Percentiles rank a stretch among this genome's conserved stretches.
phyloP scores from a whole-genome alignment of 305 asterid genomes.

The Plantago coronopus region DNA sequence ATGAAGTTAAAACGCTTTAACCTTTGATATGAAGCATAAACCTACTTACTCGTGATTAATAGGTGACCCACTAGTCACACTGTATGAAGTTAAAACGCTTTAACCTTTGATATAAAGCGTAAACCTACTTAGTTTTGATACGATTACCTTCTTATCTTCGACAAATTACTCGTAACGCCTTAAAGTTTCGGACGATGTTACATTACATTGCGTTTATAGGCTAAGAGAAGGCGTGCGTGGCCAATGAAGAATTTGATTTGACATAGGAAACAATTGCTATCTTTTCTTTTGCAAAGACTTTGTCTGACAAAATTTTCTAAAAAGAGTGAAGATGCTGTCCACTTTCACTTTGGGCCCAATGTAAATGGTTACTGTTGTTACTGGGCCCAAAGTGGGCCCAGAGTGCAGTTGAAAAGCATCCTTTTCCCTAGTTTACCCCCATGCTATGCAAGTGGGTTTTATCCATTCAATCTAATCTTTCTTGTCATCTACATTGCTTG shows the following conservation, averaged over 20 bases:
- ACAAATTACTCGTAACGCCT: too few species aligned
- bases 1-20: too few species aligned
- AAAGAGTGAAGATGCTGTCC: slow-evolving; percentile 14
- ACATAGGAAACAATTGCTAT: slow-evolving; percentile 5
- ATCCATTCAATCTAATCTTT: neutral
- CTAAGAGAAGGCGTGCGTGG: slow-evolving; percentile 7
- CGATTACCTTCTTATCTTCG: neutral
- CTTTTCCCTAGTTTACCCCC: neutral
- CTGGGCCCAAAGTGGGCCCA: neutral
- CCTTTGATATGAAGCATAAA: too few species aligned
- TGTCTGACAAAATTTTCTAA: slow-evolving; percentile 1
- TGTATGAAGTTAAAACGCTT: too few species aligned
- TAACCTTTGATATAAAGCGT: too few species aligned
- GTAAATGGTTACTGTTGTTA: neutral
- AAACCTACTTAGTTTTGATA: neutral
- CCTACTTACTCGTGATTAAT: too few species aligned
- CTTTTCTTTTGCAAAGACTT: neutral
- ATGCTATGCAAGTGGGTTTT: neutral
- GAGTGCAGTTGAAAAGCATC: slow-evolving; percentile 9
- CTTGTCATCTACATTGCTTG: neutral
- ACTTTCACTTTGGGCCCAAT: slow-evolving; percentile 13
- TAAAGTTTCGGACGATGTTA: too few species aligned
- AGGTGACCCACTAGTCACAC: too few species aligned
- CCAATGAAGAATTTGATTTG: slow-evolving; percentile 1
- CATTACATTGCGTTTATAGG: neutral